Evolutionary conservation across 2,329 filamentous ascomycete species (phyloP).

Genomic region (Simplicillium sp.): DNA sequence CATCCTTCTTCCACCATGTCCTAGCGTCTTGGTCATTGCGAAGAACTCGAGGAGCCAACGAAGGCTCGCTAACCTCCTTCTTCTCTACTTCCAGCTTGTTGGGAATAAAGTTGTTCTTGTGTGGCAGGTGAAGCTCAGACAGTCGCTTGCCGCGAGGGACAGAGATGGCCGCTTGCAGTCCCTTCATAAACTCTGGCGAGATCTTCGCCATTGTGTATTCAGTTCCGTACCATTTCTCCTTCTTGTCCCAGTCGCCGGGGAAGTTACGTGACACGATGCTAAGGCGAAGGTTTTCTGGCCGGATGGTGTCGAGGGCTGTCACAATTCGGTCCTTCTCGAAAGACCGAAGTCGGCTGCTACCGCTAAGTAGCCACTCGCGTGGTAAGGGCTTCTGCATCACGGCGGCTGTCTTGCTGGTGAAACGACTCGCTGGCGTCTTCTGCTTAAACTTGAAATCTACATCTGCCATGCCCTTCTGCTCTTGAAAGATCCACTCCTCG

Average conservation of each 20-base stretch:
- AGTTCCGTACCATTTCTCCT: conserved; percentile 96
- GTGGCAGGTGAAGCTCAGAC: conserved; percentile 71
- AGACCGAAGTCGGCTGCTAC: conserved; percentile 62
- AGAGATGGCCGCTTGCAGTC: conserved; percentile 56
- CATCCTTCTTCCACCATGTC: conserved; percentile 97
- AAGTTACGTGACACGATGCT: conserved; percentile 74
- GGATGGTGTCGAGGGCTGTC: conserved; percentile 61
- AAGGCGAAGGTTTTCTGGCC: conserved; percentile 84
- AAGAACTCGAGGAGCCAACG: conserved; percentile 68
- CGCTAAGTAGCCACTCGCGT: conserved; percentile 80
- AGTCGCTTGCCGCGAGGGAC: conserved; percentile 50
- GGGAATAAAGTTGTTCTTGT: conserved; percentile 93
- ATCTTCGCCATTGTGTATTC: conserved; percentile 83
- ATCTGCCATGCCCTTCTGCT: conserved; percentile 82
- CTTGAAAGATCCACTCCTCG: conserved; percentile 88
- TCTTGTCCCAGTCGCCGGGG: conserved; percentile 76
- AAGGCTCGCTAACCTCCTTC: conserved; percentile 72
- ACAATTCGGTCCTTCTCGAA: conserved; percentile 74
- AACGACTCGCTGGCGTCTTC: conserved; percentile 81
- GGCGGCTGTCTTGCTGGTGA: conserved; percentile 74
- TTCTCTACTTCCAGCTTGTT: conserved; percentile 90
- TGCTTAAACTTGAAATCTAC: conserved; percentile 94
- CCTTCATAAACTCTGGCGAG: conserved; percentile 61
- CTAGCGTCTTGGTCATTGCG: conserved; percentile 73
- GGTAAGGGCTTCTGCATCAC: conserved; percentile 89